Evolutionary conservation across 176 grass and related monocot genomes (phyloP).

Genomic region (Aechmea fasciata): DNA sequence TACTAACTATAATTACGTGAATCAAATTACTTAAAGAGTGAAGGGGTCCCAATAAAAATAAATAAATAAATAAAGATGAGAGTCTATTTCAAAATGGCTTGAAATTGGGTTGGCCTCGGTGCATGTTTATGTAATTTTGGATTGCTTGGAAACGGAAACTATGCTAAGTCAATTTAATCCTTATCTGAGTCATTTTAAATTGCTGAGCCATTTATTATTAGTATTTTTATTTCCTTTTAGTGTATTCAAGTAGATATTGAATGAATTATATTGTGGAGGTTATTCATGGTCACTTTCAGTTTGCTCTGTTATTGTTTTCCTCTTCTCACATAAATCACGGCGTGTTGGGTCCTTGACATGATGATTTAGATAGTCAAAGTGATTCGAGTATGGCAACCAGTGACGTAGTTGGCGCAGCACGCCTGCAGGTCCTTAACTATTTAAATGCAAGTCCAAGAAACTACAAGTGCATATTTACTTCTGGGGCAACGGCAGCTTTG

Average conservation of each 20-base stretch:
- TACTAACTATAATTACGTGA: no score
- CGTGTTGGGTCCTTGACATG: conserved; percentile 22
- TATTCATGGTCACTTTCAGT: not conserved
- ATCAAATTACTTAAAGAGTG: no score
- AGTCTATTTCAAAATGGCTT: no score
- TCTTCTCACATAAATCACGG: not conserved
- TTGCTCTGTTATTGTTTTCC: not conserved
- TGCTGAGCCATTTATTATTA: not conserved
- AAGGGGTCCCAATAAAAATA: no score
- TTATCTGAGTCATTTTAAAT: no score
- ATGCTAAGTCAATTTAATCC: no score
- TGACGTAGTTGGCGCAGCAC: conserved; percentile 43
- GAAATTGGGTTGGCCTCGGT: no score
- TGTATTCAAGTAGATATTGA: not conserved
- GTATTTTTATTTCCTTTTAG: not conserved
- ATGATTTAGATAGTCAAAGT: conserved; percentile 72
- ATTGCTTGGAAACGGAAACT: no score
- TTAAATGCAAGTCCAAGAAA: conserved; percentile 83
- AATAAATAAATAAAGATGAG: no score
- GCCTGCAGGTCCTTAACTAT: conserved; percentile 79
- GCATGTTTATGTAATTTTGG: no score
- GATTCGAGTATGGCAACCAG: conserved; percentile 66
- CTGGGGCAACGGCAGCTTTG: conserved; percentile 75
- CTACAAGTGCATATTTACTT: conserved; percentile 96
- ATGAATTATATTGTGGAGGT: not conserved